Conservation (phyloP, 495 filamentous ascomycete genomes). For the Collariella sp. region DNA sequence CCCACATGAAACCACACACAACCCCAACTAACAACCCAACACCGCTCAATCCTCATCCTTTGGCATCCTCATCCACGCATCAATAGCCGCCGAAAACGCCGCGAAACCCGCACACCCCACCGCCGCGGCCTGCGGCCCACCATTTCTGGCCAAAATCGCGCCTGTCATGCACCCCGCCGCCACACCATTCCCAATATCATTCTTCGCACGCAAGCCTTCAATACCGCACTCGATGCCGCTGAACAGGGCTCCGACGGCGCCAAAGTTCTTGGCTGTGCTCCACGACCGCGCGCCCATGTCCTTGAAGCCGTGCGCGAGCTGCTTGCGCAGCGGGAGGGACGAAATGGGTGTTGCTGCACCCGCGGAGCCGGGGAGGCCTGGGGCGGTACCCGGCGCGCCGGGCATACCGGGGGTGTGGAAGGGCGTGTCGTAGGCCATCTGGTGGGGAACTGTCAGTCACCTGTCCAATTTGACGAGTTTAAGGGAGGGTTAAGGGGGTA, state of each 20-base stretch:
- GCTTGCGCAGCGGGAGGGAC: constrained; percentile 69
- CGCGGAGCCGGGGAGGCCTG: constrained; percentile 9
- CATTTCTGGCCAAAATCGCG: constrained; percentile 72
- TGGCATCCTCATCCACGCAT: constrained; percentile 73
- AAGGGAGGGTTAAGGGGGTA: background rate
- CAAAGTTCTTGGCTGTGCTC: constrained; percentile 91
- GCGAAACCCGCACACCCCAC: constrained; percentile 91
- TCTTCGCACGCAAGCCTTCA: constrained; percentile 85
- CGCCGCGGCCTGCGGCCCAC: constrained; percentile 82
- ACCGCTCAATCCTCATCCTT: constrained; percentile 40
- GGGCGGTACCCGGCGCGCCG: background rate
- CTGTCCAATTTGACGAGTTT: no score
- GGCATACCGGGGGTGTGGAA: constrained; percentile 18
- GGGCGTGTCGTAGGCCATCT: constrained; percentile 35
- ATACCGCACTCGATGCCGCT: constrained; percentile 91
- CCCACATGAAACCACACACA: background rate
- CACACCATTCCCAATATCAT: constrained; percentile 83
- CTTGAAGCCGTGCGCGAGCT: constrained; percentile 74
- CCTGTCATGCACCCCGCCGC: constrained; percentile 87
- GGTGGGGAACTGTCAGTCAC: background rate
- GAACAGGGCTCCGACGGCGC: constrained; percentile 81
- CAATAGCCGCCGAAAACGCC: constrained; percentile 90
- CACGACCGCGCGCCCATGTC: constrained; percentile 85
- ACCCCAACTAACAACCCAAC: no score
- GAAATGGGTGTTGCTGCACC: constrained; percentile 42